phyloP scores from a whole-genome alignment of 75 land plant species.

The Picea sitchensis region DNA sequence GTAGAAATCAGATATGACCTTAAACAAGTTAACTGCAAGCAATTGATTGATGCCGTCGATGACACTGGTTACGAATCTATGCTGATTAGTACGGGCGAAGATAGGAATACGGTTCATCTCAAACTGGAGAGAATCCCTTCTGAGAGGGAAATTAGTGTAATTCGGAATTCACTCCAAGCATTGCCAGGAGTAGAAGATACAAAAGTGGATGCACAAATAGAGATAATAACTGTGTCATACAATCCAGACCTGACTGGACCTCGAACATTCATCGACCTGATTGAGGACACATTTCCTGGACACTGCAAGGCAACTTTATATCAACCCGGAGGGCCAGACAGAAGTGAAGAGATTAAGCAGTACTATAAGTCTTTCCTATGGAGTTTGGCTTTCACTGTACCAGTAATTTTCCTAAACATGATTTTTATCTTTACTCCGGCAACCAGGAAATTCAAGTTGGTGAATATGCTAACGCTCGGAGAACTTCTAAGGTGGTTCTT shows the following conservation, averaged over 20 bases:
- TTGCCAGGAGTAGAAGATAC: slow-evolving; percentile 53
- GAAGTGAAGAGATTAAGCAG: slow-evolving; percentile 46
- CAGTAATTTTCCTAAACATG: slow-evolving; percentile 79
- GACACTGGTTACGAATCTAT: slow-evolving; percentile 71
- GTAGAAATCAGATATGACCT: slow-evolving; percentile 71
- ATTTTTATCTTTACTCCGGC: slow-evolving; percentile 76
- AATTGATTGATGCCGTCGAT: slow-evolving; percentile 39
- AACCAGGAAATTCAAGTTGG: slow-evolving; percentile 40
- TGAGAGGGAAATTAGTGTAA: slow-evolving; percentile 26
- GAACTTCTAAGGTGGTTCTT: slow-evolving; percentile 73
- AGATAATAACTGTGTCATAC: slow-evolving; percentile 50
- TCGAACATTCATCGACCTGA: slow-evolving; percentile 51
- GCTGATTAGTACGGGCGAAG: slow-evolving; percentile 58
- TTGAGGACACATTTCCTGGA: slow-evolving; percentile 39
- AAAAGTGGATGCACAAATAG: slow-evolving; percentile 18
- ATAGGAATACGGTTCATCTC: slow-evolving; percentile 45
- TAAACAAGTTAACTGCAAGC: slow-evolving; percentile 24
- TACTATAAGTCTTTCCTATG: slow-evolving; percentile 60
- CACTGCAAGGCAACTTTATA: slow-evolving; percentile 49
- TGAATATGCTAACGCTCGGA: slow-evolving; percentile 63
- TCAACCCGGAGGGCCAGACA: slow-evolving; percentile 30
- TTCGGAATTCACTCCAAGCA: slow-evolving; percentile 50
- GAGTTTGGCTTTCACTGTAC: slow-evolving; percentile 78
- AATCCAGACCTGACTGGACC: slow-evolving; percentile 70
- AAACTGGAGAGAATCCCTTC: slow-evolving; percentile 44